A percentile compares a stretch with the other conserved stretches of the same genome.
Conservation (phyloP, 495 filamentous ascomycete species). For the Xanthoparmelia taractica region DNA sequence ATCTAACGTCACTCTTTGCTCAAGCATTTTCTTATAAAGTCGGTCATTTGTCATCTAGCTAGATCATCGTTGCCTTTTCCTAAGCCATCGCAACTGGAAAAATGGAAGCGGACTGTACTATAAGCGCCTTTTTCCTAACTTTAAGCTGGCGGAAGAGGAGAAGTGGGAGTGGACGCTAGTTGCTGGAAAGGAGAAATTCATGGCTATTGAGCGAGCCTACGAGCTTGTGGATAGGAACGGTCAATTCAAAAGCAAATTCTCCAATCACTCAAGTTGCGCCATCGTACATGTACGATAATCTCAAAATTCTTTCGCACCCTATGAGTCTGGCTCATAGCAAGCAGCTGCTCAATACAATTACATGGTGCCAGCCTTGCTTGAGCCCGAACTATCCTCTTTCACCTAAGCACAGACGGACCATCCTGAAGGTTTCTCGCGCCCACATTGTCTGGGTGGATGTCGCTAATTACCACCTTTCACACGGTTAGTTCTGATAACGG, state of each 20-base stretch:
- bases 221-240: constrained; percentile 8
- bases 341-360: neutral
- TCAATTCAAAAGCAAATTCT: neutral
- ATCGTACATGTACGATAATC: neutral
- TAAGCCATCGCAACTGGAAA: constrained; percentile 1
- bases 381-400: neutral
- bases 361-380: neutral
- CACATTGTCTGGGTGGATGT: neutral
- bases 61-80: neutral
- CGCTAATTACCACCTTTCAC: neutral
- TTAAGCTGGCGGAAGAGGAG: neutral
- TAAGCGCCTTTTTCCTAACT: neutral
- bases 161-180: neutral
- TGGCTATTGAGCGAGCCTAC: neutral
- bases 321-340: neutral
- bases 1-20: constrained; percentile 15
- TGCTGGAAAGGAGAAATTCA: neutral
- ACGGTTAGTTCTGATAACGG: neutral
- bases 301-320: neutral
- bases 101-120: constrained; percentile 3
- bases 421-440: neutral
- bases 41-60: constrained; percentile 3
- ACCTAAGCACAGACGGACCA: neutral
- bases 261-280: neutral
- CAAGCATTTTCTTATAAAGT: constrained; percentile 4